Base-by-base conservation (phyloP, 345 rosid species). In the Eucalyptus sp. region DNA sequence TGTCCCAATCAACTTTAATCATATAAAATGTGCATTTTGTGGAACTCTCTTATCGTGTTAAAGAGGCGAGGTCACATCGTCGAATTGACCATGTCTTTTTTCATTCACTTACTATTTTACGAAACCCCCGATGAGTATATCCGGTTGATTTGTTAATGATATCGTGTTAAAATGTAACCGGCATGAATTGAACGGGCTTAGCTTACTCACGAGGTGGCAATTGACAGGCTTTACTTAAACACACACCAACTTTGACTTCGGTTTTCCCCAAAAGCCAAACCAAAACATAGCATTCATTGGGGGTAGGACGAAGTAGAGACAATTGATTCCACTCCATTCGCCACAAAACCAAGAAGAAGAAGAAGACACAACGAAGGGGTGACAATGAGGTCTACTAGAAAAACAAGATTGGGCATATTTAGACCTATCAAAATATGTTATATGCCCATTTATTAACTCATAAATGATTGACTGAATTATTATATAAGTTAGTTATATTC, bases 31-130 rank as follows among this genome's bases (percentile, higher is more conserved):
- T 52, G 2, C 58, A 52, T 52, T 20, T 8, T 0, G 10, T 20
- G 25, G 25, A 20, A 52, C 4, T 18, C 25, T 52, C 58, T 52
- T 52, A 52, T 52, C 0, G 10, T 52, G 58, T 52, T 10, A 52
- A 18, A 52, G 58, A 18, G 4, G 24, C 0, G 0, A 52, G 24
- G 10, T 18, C 1, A 1, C 4, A 52, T 20, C 1, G 25, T 52
- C 1, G 4, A 7, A 52, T 52, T 2, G 58, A 52, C 10, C 5
- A 0, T 52, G 4, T 20, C 58, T 20, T 52, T 52, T 52, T 52
- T 52, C 58, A 52, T 18, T 52, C 58, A 20, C 25, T 52, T 52
- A 3, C 58, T 52, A 52, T 1, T 52, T 20, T 52, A 20, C 20
- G 10, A 52, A 20, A 20, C 58, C 25, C 25, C 0, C 0, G 5